phyloP scores from a whole-genome alignment of 768 basidiomycete species.

The Boletus tylopilopsis region DNA sequence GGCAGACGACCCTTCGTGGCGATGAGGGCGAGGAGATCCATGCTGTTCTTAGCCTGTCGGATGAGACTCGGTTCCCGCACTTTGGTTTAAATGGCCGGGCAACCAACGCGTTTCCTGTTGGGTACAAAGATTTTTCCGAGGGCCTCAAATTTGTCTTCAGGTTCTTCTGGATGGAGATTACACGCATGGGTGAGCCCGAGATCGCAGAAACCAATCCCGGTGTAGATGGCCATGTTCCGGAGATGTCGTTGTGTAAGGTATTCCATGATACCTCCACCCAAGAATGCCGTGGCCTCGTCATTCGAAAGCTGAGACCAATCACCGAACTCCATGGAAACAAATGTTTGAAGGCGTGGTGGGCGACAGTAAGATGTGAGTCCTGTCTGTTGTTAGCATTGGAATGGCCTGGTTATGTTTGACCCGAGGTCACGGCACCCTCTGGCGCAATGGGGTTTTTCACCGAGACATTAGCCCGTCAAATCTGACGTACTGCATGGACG shows the following conservation, averaged over 20 bases:
- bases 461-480: neutral
- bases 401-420: neutral
- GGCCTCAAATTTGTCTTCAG: too few species aligned
- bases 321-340: neutral
- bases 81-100: slow-evolving; percentile 5
- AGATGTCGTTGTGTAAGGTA: too few species aligned
- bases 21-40: too few species aligned
- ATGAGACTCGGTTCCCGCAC: neutral
- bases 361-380: slow-evolving; percentile 1
- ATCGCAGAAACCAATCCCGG: too few species aligned
- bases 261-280: too few species aligned
- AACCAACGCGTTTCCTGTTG: slow-evolving; percentile 5
- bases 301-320: neutral
- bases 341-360: slow-evolving; percentile 2
- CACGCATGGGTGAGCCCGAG: too few species aligned
- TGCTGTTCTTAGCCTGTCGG: too few species aligned
- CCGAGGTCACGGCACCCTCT: slow-evolving; percentile 6
- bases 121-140: neutral
- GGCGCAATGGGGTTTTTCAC: slow-evolving; percentile 2
- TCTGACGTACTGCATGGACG: too few species aligned
- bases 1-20: too few species aligned
- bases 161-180: too few species aligned
- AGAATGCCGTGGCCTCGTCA: neutral
- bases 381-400: too few species aligned
- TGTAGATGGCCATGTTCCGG: too few species aligned